Evolutionary conservation across 169 alveolate genomes (phyloP), one percentile per base, ranked within the genome.

Genomic region (Haemoproteus tartakovskyi): DNA sequence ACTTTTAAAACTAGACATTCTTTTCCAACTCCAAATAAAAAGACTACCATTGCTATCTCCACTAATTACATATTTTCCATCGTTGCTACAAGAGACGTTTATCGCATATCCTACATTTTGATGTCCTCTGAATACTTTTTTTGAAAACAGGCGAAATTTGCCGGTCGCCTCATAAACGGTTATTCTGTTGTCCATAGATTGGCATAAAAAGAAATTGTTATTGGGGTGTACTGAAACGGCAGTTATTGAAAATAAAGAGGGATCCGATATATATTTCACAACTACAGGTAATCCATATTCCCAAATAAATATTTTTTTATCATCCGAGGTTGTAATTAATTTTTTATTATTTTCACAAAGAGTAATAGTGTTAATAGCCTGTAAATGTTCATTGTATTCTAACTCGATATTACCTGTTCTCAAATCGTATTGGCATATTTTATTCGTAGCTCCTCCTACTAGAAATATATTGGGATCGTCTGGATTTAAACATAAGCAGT

Each of bases 11-110:
- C 89, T 94, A 78, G 90, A 93, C 50, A 96, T 87, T 52, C 95
- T 95, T 90, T 94, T 95, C 98, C 98, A 97, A 85, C 95, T 97
- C 99, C 99, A 97, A 80, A 95, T 92, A 92, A 93, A 95, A 14
- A 95, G 87, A 62, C 95, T 90, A 24, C 99, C 99, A 78, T 95
- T 95, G 36, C 97, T 85, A 79, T 97, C 99, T 12, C 99, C 99
- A 47, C 97, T 90, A 9, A 92, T 91, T 14, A 97, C 90, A 87
- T 92, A 97, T 59, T 94, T 91, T 12, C 99, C 99, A 88, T 97
- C 99, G 33, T 96, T 96, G 37, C 98, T 93, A 47, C 96, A 92
- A 22, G 93, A 87, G n/a, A 96, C 91, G 21, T 95, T 96, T 60
- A 96, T 93, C 8, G 98, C 95, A 87, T 94, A 96, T 26, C 99